Evolutionary conservation across 345 rosid species (phyloP).

Genomic region (Sonneratia alba): DNA sequence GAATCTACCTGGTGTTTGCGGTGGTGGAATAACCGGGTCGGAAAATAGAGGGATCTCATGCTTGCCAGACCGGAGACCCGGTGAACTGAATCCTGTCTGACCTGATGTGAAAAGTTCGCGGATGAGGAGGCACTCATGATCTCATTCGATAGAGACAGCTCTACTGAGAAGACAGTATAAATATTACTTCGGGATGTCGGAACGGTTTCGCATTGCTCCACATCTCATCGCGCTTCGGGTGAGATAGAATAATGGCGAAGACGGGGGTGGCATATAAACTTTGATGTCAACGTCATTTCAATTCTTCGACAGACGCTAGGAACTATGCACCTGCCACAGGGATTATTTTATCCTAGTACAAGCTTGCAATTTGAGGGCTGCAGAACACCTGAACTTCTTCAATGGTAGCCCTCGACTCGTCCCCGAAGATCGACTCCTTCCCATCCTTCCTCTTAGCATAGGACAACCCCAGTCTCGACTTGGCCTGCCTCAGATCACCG

Average conservation of each 20-base stretch:
- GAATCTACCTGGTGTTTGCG: too few species aligned
- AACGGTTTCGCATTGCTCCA: not conserved
- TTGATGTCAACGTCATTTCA: not conserved
- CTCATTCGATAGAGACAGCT: not conserved
- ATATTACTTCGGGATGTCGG: not conserved
- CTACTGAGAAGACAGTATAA: not conserved
- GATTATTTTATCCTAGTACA: slow-evolving; percentile 25
- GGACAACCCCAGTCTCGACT: slow-evolving; percentile 75
- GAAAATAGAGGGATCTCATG: too few species aligned
- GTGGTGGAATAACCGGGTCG: too few species aligned
- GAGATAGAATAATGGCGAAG: not conserved
- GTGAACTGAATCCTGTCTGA: too few species aligned
- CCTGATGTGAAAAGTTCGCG: too few species aligned
- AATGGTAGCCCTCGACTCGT: slow-evolving; percentile 39
- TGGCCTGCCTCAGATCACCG: slow-evolving; percentile 70
- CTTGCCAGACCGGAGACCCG: too few species aligned
- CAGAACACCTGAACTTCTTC: slow-evolving; percentile 68
- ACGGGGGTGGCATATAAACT: not conserved
- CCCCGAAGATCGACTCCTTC: slow-evolving; percentile 61
- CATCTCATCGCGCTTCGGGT: not conserved
- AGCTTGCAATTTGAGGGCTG: slow-evolving; percentile 64
- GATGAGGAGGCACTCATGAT: not conserved
- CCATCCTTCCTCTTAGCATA: slow-evolving; percentile 76
- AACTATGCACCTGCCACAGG: not conserved
- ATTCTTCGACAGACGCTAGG: not conserved